phyloP scores from a whole-genome alignment of 176 grass and related monocot genomes.

The Rhynchospora tenuis region DNA sequence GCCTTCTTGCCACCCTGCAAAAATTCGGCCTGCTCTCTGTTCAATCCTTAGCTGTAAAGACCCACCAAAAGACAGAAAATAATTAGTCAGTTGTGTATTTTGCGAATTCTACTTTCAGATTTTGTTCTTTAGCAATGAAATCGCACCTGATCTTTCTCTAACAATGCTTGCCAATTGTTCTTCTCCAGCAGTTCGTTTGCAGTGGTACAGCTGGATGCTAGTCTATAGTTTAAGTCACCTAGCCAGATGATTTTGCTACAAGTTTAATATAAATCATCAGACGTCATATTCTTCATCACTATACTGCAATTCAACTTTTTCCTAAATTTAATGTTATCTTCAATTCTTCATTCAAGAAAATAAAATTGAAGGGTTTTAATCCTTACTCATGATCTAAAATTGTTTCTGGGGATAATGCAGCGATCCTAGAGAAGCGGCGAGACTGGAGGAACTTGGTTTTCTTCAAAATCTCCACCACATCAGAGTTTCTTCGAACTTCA shows the following conservation, averaged over 20 bases:
- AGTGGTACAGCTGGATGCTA: conserved; percentile 14
- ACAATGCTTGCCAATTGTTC: conserved; percentile 52
- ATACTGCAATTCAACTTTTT: background rate
- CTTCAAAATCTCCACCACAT: conserved; percentile 70
- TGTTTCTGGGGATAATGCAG: conserved; percentile 40
- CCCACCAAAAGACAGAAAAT: background rate
- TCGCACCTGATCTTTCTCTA: conserved; percentile 61
- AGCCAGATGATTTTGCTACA: conserved; percentile 86
- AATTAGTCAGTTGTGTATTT: background rate
- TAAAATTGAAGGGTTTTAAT: background rate
- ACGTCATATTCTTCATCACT: background rate
- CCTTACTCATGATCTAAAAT: conserved; percentile 88
- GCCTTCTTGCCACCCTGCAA: conserved; percentile 80
- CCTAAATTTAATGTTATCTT: background rate
- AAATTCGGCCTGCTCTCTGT: conserved; percentile 60
- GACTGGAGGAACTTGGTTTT: conserved; percentile 47
- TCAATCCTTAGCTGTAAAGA: conserved; percentile 46
- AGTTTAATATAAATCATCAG: background rate
- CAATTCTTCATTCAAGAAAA: background rate
- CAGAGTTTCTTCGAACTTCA: conserved; percentile 65
- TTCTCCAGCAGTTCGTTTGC: conserved; percentile 39
- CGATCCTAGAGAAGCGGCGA: background rate
- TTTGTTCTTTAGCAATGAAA: background rate
- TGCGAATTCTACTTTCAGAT: background rate
- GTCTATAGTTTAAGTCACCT: conserved; percentile 81